These are phyloP conservation scores for Neurospora sublineolata DNA, from an alignment of 495 filamentous ascomycete species.

Conservation along the genomic window DNA sequence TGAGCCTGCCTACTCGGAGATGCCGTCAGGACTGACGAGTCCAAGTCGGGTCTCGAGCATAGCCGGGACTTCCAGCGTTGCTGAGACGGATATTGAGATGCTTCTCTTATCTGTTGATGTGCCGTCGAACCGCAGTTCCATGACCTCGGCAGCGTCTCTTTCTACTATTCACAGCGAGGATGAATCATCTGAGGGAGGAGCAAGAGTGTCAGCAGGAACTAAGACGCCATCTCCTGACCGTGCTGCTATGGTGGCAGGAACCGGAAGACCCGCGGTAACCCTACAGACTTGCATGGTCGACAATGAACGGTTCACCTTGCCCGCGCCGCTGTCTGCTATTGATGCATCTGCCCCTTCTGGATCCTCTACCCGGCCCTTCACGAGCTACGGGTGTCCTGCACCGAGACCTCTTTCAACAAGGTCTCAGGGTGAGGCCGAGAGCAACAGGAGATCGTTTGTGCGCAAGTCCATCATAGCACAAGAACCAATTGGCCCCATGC, in stretches of 20 bases:
- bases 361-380: neutral
- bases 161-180: conserved; percentile 37
- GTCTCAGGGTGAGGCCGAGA: neutral
- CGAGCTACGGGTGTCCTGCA: neutral
- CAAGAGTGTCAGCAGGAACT: neutral
- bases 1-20: conserved; percentile 7
- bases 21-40: conserved; percentile 12
- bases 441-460: neutral
- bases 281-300: neutral
- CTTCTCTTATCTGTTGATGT: neutral
- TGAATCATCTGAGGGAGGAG: conserved; percentile 18
- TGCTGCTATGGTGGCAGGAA: neutral
- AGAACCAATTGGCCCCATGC: neutral
- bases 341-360: neutral
- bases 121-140: conserved; percentile 21
- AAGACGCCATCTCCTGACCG: neutral
- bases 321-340: neutral
- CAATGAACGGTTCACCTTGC: neutral
- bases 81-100: neutral
- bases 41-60: conserved; percentile 14
- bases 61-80: conserved; percentile 2
- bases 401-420: neutral
- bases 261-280: neutral
- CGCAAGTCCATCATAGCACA: neutral
- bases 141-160: conserved; percentile 24